Percentiles rank a stretch among this genome's conserved stretches.
Evolutionary conservation across 2,329 filamentous ascomycete genomes (phyloP).

Genomic region (Fusarium nelsonii): DNA sequence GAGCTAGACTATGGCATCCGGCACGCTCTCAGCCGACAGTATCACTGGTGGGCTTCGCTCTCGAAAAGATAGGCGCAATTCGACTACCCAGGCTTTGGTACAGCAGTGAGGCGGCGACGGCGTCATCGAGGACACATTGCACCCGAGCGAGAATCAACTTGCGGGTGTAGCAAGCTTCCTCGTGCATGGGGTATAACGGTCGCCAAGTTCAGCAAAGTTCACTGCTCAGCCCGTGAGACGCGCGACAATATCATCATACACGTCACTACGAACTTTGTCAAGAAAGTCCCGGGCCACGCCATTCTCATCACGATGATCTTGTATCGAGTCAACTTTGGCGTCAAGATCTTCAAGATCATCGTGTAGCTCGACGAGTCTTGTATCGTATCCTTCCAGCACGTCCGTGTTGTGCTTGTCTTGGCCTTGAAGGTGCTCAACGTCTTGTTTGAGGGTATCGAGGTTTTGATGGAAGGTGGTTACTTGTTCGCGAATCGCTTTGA

Average conservation of each 20-base stretch:
- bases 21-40: too few species aligned
- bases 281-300: slow-evolving; percentile 18
- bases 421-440: slow-evolving; percentile 15
- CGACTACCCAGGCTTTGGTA: too few species aligned
- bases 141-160: neutral
- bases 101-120: too few species aligned
- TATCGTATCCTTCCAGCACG: slow-evolving; percentile 19
- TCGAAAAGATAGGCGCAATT: too few species aligned
- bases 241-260: slow-evolving; percentile 20
- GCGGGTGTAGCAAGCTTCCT: too few species aligned
- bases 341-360: slow-evolving; percentile 27
- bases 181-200: neutral
- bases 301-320: slow-evolving; percentile 25
- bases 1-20: too few species aligned
- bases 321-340: slow-evolving; percentile 26
- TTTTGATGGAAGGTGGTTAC: slow-evolving; percentile 1
- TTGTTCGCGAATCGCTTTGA: slow-evolving; percentile 1
- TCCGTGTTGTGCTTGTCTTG: slow-evolving; percentile 17
- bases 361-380: slow-evolving; percentile 14
- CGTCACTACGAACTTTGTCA: slow-evolving; percentile 14
- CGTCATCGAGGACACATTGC: neutral
- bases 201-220: neutral
- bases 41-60: too few species aligned
- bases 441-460: slow-evolving; percentile 2
- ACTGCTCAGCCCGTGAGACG: slow-evolving; percentile 14